Evolutionary conservation across 352 stramenopile species (phyloP).

Genomic region (Nothophytophthora sp.): DNA sequence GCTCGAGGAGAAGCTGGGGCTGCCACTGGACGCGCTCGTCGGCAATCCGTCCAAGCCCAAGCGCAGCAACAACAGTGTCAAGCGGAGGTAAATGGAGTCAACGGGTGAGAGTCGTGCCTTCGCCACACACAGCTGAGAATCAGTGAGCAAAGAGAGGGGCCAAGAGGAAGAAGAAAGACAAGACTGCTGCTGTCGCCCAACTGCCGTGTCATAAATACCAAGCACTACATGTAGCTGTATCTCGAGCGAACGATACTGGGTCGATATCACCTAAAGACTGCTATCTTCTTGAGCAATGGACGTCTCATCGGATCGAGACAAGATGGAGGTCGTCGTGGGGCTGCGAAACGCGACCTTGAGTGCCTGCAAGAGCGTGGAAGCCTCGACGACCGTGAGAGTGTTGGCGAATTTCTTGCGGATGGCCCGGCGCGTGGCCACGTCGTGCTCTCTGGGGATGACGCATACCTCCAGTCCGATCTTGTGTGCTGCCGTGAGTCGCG

Average conservation of each 20-base stretch:
- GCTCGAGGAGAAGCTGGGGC: conserved; percentile 63
- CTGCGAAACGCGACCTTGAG: conserved; percentile 56
- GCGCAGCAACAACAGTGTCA: conserved; percentile 21
- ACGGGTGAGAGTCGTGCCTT: background rate
- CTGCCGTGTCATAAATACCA: conserved; percentile 31
- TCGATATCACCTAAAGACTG: conserved; percentile 13
- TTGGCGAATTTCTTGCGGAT: conserved; percentile 56
- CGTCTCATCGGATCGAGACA: conserved; percentile 10
- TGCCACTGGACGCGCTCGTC: conserved; percentile 71
- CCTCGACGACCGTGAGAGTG: conserved; percentile 62
- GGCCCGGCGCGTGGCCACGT: conserved; percentile 39
- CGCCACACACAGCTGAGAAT: conserved; percentile 4
- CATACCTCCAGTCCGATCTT: conserved; percentile 82
- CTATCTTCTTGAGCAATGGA: conserved; percentile 9
- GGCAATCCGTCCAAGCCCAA: conserved; percentile 33
- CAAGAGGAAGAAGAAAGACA: conserved; percentile 17
- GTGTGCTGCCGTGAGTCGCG: conserved; percentile 67
- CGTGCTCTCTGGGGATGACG: conserved; percentile 65
- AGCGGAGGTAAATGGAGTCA: conserved; percentile 26
- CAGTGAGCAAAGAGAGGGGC: conserved; percentile 1
- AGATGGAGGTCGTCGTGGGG: conserved; percentile 16
- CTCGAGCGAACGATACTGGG: conserved; percentile 11
- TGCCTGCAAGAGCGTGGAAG: conserved; percentile 62
- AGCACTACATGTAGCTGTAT: conserved; percentile 32
- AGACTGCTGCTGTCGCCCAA: conserved; percentile 12